Base-by-base conservation (phyloP, 78 protist species). In the Protostelium mycophagum region DNA sequence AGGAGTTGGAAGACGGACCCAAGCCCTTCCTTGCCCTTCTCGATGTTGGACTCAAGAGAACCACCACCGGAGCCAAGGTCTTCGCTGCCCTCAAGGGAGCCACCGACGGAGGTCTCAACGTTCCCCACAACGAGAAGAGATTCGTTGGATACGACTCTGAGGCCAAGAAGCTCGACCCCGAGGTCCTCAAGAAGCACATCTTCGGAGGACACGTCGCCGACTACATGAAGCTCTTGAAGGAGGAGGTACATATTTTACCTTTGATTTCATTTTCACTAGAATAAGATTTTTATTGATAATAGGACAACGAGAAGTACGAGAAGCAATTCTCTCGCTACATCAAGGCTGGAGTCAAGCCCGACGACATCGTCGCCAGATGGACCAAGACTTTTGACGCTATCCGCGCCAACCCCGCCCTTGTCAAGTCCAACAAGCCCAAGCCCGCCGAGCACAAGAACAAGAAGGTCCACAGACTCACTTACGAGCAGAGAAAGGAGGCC, bases 131-230 rank as follows among this genome's bases (percentile, higher is more conserved):
- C 63, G 94, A 89, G 86, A 96, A 95, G 91, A 94, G 99, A 87
- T 97, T 98, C 97, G 97, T 97, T 37, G 99, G 99, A 87, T 99
- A 91, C 98, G 87, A 93, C 92, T 85, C 36, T 38, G 96, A 96
- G 88, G 51, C 88, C 83, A 90, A 91, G 91, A 88, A 92, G 89
- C 83, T 91, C 89, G 95, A 98, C 91, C 93, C 98, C 29, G 98
- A 96, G 93, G 92, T 83, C 83, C 97, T 90, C 90, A 91, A 97
- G 86, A 87, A 93, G 83, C 89, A 91, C 97, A 98, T 98, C 96
- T 92, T 96, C 90, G 99, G 99, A 35, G 96, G 92, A 37, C 99
- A 99, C 97, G 98, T 99, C 38, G 94, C 98, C 84, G 97, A 97
- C 85, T 98, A 96, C 98, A 98, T 99, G 99, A 63, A 91, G 63